Base-by-base conservation (phyloP, 805 yeast species). In the Pichia phayaonensis region DNA sequence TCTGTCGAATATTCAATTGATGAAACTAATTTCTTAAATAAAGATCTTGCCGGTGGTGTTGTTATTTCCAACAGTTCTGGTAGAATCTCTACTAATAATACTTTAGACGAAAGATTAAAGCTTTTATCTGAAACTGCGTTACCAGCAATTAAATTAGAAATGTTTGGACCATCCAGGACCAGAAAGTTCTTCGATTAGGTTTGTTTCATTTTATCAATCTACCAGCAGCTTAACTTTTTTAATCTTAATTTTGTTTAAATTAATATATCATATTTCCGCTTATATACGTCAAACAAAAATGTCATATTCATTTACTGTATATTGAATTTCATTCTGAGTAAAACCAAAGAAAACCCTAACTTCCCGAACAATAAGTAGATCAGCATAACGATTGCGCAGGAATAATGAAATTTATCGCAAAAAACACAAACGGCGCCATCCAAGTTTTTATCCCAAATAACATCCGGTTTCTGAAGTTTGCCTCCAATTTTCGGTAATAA, bases 81-180 rank as follows among this genome's bases (percentile, higher is more conserved):
- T 49, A 88, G 86, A 72, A 90, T 94, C 58, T 90, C 85, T 60
- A 88, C 94, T 50, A 77, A 87, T 71, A 94, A 94, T 74, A 90
- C 99, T 45, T 77, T 94, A 62, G 97, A 90, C 63, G 97, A 90
- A 75, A 87, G 99, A 72, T 80, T 94, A 63, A 79, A 83, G 61
- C 71, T 94, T 55, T 76, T 94, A 61, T 78, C 86, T 39, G 86
- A 86, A 66, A 87, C 82, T 62, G 86, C 96, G 8, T 79, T 94
- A 59, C 99, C 99, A 45, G 95, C 90, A 49, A 82, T 94, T 56
- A 84, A 98, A 72, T 75, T 86, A 56, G 95, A 90, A 63, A 72
- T 92, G 64, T 94, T 90, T 65, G 96, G 96, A 55, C 81, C 86
- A 51, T 84, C 96, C 18, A 69, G 78, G 50, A 71, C 92, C 50